A percentile compares a stretch with the other conserved stretches of the same genome.
Evolutionary conservation across 2,329 filamentous ascomycete species (phyloP).

Genomic region (Thielaviopsis euricoi): DNA sequence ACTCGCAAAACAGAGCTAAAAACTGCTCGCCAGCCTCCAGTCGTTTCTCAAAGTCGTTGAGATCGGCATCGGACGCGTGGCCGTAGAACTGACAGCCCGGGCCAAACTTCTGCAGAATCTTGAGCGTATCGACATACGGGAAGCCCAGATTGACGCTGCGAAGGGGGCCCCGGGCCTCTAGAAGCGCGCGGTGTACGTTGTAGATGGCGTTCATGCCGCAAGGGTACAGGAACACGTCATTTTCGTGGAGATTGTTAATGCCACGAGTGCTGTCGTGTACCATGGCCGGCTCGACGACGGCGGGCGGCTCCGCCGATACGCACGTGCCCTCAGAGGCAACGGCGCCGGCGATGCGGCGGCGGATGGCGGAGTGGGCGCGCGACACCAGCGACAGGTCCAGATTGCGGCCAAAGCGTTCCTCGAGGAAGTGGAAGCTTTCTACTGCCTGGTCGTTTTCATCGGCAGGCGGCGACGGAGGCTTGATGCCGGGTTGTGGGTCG

Average conservation of each 20-base stretch:
- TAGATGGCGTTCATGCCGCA: slow-evolving; percentile 94
- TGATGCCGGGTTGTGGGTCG: slow-evolving; percentile 1
- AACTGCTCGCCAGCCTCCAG: slow-evolving; percentile 58
- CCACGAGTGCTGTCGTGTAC: slow-evolving; percentile 29
- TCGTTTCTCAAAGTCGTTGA: slow-evolving; percentile 66
- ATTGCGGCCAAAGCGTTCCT: slow-evolving; percentile 88
- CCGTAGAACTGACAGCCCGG: slow-evolving; percentile 83
- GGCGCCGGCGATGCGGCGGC: slow-evolving; percentile 74
- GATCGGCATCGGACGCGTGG: slow-evolving; percentile 54
- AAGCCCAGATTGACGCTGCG: slow-evolving; percentile 93
- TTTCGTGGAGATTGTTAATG: slow-evolving; percentile 53
- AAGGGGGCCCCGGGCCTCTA: slow-evolving; percentile 43
- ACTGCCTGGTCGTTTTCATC: slow-evolving; percentile 18
- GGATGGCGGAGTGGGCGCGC: slow-evolving; percentile 73
- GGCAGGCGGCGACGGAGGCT: slow-evolving; percentile 12
- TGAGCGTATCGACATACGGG: slow-evolving; percentile 90
- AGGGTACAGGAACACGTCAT: slow-evolving; percentile 79
- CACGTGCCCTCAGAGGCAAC: slow-evolving; percentile 46
- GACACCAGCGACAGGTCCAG: slow-evolving; percentile 63
- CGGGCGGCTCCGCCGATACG: slow-evolving; percentile 11
- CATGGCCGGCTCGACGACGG: slow-evolving; percentile 27
- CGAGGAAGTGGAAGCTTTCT: slow-evolving; percentile 69
- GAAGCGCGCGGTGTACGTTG: slow-evolving; percentile 61
- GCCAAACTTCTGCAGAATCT: slow-evolving; percentile 87
- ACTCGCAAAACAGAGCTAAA: slow-evolving; percentile 81